Conservation (phyloP, 345 rosid species). For the Syzygium oleosum region DNA sequence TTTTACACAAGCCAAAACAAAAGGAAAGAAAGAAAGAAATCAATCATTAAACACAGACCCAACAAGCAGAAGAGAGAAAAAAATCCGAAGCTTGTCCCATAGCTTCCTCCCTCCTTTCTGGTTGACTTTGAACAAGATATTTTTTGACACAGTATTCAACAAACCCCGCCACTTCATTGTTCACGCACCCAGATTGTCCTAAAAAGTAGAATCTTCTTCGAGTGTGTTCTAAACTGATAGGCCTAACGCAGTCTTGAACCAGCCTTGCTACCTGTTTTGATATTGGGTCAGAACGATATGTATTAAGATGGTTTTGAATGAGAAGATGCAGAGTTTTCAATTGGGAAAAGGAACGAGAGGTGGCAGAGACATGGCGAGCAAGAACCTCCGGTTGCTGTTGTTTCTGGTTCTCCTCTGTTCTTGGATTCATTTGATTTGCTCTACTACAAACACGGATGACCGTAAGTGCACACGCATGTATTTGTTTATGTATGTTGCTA, state of each 20-base stretch:
- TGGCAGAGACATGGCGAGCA: not conserved
- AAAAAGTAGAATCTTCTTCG: not conserved
- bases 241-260: not conserved
- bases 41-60: not conserved
- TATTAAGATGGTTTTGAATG: not conserved
- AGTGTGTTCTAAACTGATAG: not conserved
- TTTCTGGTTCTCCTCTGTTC: not conserved
- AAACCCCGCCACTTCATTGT: not conserved
- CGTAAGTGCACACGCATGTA: not conserved
- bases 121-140: not conserved
- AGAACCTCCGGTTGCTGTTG: slow-evolving; percentile 5
- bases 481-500: not conserved
- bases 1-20: not conserved
- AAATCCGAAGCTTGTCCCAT: not conserved
- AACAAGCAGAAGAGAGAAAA: not conserved
- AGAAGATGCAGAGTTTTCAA: not conserved
- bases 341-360: not conserved
- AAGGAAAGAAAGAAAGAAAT: not conserved
- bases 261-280: not conserved
- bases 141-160: not conserved
- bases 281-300: not conserved
- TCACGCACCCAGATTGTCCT: not conserved
- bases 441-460: not conserved
- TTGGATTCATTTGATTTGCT: not conserved
- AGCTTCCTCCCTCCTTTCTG: not conserved